Conservation (phyloP, 805 yeast genomes). For the Starmerella floricola region DNA sequence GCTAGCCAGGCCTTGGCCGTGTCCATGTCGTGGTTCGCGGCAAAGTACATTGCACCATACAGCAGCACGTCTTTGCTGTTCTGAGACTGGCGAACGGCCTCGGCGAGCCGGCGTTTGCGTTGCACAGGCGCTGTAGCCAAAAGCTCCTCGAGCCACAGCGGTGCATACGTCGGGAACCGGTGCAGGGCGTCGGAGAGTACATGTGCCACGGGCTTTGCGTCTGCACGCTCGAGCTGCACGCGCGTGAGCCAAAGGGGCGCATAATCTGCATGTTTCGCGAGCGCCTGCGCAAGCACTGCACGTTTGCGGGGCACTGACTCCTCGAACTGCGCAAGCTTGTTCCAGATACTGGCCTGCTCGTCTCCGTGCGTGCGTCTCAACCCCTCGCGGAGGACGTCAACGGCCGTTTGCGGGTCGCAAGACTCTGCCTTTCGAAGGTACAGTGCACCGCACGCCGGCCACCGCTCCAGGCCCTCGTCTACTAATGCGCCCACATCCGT, state of each 20-base stretch:
- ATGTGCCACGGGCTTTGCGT: conserved; percentile 14
- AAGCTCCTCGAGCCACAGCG: conserved; percentile 56
- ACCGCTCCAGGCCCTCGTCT: background rate
- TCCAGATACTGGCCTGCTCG: background rate
- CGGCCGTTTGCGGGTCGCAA: too few relatives aligned
- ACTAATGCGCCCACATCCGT: background rate
- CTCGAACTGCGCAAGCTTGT: background rate
- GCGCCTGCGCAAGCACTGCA: conserved; percentile 11
- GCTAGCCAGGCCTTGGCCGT: conserved; percentile 55
- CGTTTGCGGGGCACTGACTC: conserved; percentile 4
- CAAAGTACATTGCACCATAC: conserved; percentile 56
- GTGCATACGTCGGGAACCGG: conserved; percentile 44
- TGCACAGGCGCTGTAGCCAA: conserved; percentile 33
- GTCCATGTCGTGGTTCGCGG: conserved; percentile 48
- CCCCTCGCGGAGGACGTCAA: too few relatives aligned
- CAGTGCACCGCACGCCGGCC: conserved; percentile 5
- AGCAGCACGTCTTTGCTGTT: conserved; percentile 48
- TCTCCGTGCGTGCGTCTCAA: background rate
- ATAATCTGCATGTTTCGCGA: conserved; percentile 2
- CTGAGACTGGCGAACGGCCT: conserved; percentile 57
- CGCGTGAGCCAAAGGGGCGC: conserved; percentile 14
- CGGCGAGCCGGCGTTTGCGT: conserved; percentile 48
- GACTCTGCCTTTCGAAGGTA: background rate
- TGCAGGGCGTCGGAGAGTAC: conserved; percentile 48
- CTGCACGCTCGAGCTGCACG: conserved; percentile 3